Evolutionary conservation across 2,329 filamentous ascomycete genomes (phyloP).

Genomic region (Colletotrichum somersetense): DNA sequence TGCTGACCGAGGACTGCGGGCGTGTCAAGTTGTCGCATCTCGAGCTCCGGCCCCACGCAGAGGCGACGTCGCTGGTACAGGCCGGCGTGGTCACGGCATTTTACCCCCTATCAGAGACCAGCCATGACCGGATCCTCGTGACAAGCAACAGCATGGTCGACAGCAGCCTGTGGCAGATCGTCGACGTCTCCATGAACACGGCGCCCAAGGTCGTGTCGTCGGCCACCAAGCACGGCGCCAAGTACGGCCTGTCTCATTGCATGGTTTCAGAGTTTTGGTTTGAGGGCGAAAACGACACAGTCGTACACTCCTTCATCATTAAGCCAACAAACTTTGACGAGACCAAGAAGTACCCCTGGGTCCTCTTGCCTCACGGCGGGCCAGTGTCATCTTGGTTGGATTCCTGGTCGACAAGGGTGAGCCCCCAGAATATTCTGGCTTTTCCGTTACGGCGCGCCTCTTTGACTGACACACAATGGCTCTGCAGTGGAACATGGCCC

Average conservation of each 20-base stretch:
- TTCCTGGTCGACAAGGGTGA: constrained; percentile 61
- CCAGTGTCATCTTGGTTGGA: constrained; percentile 65
- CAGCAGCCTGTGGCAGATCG: constrained; percentile 53
- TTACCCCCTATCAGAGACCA: constrained; percentile 46
- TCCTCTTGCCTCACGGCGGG: constrained; percentile 54
- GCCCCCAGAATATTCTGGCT: constrained; percentile 34
- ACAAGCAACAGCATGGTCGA: constrained; percentile 55
- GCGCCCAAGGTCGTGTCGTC: constrained; percentile 49
- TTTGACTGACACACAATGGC: constrained; percentile 12
- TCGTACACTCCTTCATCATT: constrained; percentile 56
- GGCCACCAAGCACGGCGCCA: constrained; percentile 48
- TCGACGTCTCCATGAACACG: constrained; percentile 44
- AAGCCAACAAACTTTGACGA: constrained; percentile 54
- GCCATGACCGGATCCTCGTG: constrained; percentile 51
- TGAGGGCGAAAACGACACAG: constrained; percentile 52
- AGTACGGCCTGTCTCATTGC: constrained; percentile 50
- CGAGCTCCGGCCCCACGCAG: constrained; percentile 48
- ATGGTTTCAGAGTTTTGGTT: constrained; percentile 58
- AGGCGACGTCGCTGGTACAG: constrained; percentile 45
- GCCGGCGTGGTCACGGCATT: constrained; percentile 48
- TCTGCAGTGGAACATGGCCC: constrained; percentile 63
- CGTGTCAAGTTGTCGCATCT: constrained; percentile 51
- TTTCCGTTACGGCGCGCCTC: not conserved
- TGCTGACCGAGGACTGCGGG: constrained; percentile 52
- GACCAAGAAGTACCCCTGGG: constrained; percentile 53